These are phyloP conservation scores for Suillus variegatus DNA, from an alignment of 768 basidiomycete genomes.

Conservation along the genomic window DNA sequence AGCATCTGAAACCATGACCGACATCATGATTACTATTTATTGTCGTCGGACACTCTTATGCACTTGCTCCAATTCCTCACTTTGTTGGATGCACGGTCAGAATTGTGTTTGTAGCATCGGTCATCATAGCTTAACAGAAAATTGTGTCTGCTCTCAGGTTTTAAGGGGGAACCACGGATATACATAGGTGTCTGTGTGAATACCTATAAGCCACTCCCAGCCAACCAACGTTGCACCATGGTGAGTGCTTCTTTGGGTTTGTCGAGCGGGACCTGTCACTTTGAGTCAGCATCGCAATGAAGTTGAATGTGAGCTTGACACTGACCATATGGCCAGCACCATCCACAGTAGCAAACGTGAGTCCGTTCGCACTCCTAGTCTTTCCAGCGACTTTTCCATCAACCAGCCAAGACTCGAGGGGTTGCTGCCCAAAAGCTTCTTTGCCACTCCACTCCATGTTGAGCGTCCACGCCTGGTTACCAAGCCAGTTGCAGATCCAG, in stretches of 20 bases:
- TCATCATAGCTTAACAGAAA: neutral
- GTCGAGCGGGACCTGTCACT: constrained; percentile 57
- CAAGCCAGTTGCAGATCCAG: constrained; percentile 81
- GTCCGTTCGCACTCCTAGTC: constrained; percentile 55
- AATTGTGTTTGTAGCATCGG: neutral
- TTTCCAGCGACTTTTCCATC: constrained; percentile 50
- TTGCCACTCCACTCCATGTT: constrained; percentile 72
- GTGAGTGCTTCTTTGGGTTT: constrained; percentile 56
- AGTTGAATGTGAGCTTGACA: neutral
- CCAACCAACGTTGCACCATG: constrained; percentile 52
- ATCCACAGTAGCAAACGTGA: constrained; percentile 67
- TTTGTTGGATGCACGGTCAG: neutral
- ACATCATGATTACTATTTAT: neutral
- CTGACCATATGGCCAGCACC: constrained; percentile 79
- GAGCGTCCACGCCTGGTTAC: constrained; percentile 77
- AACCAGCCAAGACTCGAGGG: constrained; percentile 61
- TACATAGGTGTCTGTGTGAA: neutral
- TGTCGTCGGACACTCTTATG: neutral
- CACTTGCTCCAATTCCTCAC: neutral
- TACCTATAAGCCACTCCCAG: constrained; percentile 28
- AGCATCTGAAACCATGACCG: neutral
- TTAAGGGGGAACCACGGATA: neutral
- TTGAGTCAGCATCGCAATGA: constrained; percentile 8
- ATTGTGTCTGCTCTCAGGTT: no score
- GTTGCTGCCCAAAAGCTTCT: constrained; percentile 46